Conservation (phyloP, 345 rosid genomes). For the Erucastrum elatum region DNA sequence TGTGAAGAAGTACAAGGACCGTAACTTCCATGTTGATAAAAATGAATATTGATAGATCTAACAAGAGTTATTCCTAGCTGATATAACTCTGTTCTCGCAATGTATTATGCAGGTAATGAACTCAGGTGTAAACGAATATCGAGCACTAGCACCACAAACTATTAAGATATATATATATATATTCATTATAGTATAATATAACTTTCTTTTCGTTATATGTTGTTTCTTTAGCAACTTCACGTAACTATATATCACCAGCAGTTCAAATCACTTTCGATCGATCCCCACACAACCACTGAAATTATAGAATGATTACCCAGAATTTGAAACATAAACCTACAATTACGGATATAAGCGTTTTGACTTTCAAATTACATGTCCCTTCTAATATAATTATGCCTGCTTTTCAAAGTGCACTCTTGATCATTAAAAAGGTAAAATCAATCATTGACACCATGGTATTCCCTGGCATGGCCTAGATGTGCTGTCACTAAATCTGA, state of each 20-base stretch:
- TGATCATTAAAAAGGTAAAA: conserved; percentile 9
- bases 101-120: background rate
- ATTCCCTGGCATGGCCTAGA: conserved; percentile 34
- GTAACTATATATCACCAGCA: background rate
- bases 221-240: background rate
- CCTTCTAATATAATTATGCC: background rate
- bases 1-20: background rate
- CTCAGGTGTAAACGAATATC: background rate
- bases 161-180: background rate
- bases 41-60: background rate
- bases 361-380: conserved; percentile 22
- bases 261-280: background rate
- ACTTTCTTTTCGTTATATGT: no score
- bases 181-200: background rate
- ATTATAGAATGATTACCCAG: background rate
- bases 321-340: conserved; percentile 15
- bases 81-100: background rate
- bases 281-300: background rate
- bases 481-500: conserved; percentile 40
- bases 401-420: conserved; percentile 11
- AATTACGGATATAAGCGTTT: conserved; percentile 26
- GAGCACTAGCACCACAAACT: background rate
- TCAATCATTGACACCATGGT: conserved; percentile 36
- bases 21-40: background rate
- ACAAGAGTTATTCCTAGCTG: background rate